These are phyloP conservation scores for Coprinopsis sp. DNA, from an alignment of 768 basidiomycete species.

Conservation along the genomic window DNA sequence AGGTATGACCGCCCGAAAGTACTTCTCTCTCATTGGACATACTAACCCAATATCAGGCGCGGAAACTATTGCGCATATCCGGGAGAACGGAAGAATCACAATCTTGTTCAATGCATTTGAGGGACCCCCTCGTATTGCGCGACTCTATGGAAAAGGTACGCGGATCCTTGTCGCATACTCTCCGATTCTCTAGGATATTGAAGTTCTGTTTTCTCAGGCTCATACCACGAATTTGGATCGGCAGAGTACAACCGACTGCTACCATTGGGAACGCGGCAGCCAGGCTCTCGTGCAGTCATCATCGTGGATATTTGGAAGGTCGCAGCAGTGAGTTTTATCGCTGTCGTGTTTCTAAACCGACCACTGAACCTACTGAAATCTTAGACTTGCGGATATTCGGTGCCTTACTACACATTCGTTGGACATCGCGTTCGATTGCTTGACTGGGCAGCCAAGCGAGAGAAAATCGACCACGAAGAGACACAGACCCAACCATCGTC, in stretches of 20 bases:
- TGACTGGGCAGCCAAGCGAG: slow-evolving; percentile 40
- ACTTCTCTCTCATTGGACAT: slow-evolving; percentile 4
- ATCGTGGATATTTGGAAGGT: slow-evolving; percentile 60
- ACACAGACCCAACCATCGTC: slow-evolving; percentile 8
- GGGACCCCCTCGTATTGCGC: slow-evolving; percentile 51
- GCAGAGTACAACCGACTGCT: slow-evolving; percentile 54
- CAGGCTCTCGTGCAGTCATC: slow-evolving; percentile 59
- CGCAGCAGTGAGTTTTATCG: slow-evolving; percentile 30
- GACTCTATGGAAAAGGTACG: slow-evolving; percentile 58
- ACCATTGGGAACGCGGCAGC: slow-evolving; percentile 38
- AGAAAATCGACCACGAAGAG: slow-evolving; percentile 34
- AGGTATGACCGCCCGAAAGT: slow-evolving; percentile 32
- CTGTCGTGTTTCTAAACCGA: neutral
- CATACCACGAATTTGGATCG: slow-evolving; percentile 57
- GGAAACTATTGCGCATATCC: slow-evolving; percentile 44
- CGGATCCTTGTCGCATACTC: neutral
- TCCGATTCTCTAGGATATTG: neutral
- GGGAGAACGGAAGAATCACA: slow-evolving; percentile 59
- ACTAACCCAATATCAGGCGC: slow-evolving; percentile 26
- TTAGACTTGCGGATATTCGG: slow-evolving; percentile 64
- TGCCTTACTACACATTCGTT: slow-evolving; percentile 57
- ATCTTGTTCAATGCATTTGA: slow-evolving; percentile 61
- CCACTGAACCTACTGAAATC: neutral
- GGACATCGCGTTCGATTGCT: slow-evolving; percentile 51
- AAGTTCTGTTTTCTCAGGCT: slow-evolving; percentile 34